phyloP scores from a whole-genome alignment of 176 grass and related monocot species.

The Puccinellia tenuiflora region DNA sequence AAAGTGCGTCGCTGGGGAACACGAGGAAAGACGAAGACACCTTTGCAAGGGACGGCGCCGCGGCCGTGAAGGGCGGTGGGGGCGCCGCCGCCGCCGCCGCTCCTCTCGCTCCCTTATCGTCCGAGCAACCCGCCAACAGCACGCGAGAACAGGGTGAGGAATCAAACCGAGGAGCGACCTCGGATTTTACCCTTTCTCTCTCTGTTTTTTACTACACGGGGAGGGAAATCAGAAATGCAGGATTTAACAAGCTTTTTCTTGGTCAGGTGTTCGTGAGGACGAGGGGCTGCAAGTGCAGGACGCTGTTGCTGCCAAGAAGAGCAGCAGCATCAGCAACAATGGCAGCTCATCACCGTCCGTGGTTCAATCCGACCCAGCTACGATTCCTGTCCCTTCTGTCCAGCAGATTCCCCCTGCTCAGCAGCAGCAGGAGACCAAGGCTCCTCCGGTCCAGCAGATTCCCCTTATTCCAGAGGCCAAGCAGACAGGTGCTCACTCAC shows the following conservation, averaged over 20 bases:
- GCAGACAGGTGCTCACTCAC: constrained; percentile 16
- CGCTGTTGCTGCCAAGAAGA: not conserved
- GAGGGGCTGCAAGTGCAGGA: constrained; percentile 28
- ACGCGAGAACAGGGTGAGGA: constrained; percentile 27
- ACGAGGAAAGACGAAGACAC: constrained; percentile 2
- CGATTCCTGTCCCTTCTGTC: not conserved
- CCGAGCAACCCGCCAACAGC: constrained; percentile 24
- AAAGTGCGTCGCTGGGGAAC: constrained; percentile 15
- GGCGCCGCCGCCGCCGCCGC: not conserved
- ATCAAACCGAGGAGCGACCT: not conserved
- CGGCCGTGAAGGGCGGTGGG: not conserved
- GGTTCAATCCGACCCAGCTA: constrained; percentile 25
- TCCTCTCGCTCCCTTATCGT: constrained; percentile 21
- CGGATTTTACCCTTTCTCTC: not conserved
- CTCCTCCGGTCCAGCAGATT: not conserved
- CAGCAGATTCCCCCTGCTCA: constrained; percentile 3
- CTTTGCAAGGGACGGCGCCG: constrained; percentile 10
- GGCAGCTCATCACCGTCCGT: not conserved
- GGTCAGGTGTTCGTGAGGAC: constrained; percentile 33
- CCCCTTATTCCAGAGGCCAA: constrained; percentile 12
- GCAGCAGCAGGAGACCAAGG: not conserved
- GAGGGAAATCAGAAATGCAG: not conserved
- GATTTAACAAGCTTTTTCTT: not conserved
- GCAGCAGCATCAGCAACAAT: not conserved
- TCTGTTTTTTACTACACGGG: not conserved